Evolutionary conservation across 306 rosid genomes (phyloP), one percentile per base, ranked within the genome.

Genomic region (Glycine soja): DNA sequence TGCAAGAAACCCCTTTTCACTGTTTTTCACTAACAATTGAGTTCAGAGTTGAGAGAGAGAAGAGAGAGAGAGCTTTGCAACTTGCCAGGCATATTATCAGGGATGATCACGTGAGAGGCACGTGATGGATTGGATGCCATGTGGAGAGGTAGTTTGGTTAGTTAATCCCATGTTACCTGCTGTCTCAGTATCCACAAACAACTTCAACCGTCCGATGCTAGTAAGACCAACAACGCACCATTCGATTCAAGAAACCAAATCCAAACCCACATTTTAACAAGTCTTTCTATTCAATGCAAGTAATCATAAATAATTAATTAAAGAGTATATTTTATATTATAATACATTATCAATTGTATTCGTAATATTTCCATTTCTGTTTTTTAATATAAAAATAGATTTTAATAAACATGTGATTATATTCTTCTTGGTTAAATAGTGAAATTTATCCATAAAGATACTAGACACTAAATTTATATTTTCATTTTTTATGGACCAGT

Each of bases 61-160:
- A 59, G 46, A 75, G 61, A 54, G 7, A 65, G 56, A 15, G n/a
- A 78, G 74, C 45, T 50, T 24, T 62, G 79, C 43, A 71, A 64
- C 70, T 64, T 64, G 70, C 53, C 54, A 38, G 24, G 10, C 36
- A 64, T 54, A 7, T 75, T 46, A 83, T 79, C 80, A 75, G 84
- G 72, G 87, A 69, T 1, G 86, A 69, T 82, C 91, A 86, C 91
- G 87, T 88, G 90, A 19, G 4, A 58, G 19, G 6, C 83, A 81
- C 83, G 74, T 73, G 86, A 57, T 71, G 65, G 53, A 59, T 64
- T 52, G 30, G 73, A 69, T 72, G 50, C 47, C 61, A 56, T 52
- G 51, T 15, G 65, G 4, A 9, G 85, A 46, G 80, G 86, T 76
- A 85, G 83, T 77, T 79, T 71, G 12, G 63, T 70, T 80, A 61